Conservation (phyloP, 1,284 basidiomycete genomes). For the Spongispora temasekensis region DNA sequence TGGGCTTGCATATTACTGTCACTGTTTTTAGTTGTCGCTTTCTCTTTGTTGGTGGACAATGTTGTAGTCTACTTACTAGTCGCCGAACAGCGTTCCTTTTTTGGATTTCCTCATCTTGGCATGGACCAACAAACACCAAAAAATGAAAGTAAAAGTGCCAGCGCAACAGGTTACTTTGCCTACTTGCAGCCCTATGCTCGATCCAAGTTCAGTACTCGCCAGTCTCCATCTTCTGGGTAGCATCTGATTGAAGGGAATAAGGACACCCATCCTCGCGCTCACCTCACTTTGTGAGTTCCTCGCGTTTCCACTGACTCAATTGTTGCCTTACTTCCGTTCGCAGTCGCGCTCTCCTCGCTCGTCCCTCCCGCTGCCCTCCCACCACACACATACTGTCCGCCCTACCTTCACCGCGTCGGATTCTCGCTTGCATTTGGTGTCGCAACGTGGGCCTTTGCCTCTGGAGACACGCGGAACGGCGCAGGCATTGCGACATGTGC, state of each 20-base stretch:
- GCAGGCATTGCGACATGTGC: conserved; percentile 47
- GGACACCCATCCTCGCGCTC: conserved; percentile 29
- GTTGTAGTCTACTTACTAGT: no score
- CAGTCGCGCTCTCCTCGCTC: conserved; percentile 42
- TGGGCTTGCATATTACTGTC: conserved; percentile 2
- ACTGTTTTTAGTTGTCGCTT: conserved; percentile 4
- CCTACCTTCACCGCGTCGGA: conserved; percentile 43
- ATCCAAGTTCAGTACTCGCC: conserved; percentile 36
- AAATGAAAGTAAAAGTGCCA: background rate
- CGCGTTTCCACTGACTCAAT: background rate
- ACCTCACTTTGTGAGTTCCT: conserved; percentile 32
- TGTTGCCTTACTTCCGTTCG: background rate
- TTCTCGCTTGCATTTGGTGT: conserved; percentile 49
- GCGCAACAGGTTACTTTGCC: conserved; percentile 28
- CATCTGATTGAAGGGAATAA: conserved; percentile 20
- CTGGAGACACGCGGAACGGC: conserved; percentile 47
- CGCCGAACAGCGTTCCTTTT: no score
- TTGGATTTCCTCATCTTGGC: background rate
- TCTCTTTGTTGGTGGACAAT: conserved; percentile 6
- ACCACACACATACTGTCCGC: conserved; percentile 36
- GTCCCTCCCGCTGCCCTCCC: conserved; percentile 36
- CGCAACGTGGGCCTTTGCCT: conserved; percentile 43
- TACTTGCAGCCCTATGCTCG: conserved; percentile 32
- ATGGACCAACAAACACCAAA: no score
- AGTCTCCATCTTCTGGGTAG: conserved; percentile 7